These are phyloP conservation scores for Ophiostoma ulmi DNA, from an alignment of 2,329 filamentous ascomycete genomes.

Conservation along the genomic window DNA sequence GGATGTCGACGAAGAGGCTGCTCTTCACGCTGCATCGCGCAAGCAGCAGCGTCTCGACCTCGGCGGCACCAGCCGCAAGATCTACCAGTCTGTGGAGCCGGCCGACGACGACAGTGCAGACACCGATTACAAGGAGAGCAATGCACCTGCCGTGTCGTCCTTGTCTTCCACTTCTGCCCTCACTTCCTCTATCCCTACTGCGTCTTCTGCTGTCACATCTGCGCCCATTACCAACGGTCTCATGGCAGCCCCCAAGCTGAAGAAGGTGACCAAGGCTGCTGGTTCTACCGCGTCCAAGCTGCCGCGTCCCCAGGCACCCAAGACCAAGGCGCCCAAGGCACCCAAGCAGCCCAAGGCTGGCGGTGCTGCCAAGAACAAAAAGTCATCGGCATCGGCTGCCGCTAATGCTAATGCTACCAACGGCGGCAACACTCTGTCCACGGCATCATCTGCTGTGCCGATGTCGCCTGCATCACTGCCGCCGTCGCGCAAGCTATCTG, in stretches of 20 bases:
- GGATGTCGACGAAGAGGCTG: constrained; percentile 55
- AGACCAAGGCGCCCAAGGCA: constrained; percentile 42
- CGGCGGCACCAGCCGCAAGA: constrained; percentile 41
- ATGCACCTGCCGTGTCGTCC: constrained; percentile 34
- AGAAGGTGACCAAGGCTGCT: constrained; percentile 37
- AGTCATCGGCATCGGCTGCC: background rate
- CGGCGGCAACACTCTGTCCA: background rate
- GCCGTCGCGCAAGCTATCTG: constrained; percentile 69
- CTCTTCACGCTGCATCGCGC: constrained; percentile 47
- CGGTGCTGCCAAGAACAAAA: constrained; percentile 47
- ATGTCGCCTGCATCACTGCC: constrained; percentile 65
- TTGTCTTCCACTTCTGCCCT: background rate
- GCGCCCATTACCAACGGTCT: constrained; percentile 25
- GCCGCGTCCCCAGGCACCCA: constrained; percentile 33
- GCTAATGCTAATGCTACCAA: background rate
- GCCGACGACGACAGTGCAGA: constrained; percentile 55
- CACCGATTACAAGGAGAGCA: constrained; percentile 45
- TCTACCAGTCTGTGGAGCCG: constrained; percentile 47
- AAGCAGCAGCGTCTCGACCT: constrained; percentile 50
- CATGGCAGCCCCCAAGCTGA: constrained; percentile 40
- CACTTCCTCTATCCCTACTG: background rate
- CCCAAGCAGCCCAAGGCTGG: constrained; percentile 43
- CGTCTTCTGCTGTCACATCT: background rate
- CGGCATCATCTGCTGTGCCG: constrained; percentile 31
- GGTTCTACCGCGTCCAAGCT: constrained; percentile 40